Percentiles rank a stretch among this genome's conserved stretches.
Conservation (phyloP, 176 grass and related monocot species). For the Zea luxurians region DNA sequence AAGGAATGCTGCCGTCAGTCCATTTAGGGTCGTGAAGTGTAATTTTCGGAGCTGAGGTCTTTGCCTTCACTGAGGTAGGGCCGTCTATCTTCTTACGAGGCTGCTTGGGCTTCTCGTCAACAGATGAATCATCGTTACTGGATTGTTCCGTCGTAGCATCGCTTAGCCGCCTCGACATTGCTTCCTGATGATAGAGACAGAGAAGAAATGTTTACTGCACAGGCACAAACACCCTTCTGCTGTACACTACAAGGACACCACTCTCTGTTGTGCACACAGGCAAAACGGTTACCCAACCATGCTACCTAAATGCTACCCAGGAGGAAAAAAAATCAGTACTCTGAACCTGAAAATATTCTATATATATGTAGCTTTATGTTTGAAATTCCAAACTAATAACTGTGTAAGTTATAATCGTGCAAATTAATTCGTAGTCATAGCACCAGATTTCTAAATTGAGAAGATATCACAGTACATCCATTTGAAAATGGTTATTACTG, state of each 20-base stretch:
- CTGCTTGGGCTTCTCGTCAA: slow-evolving; percentile 63
- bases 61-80: slow-evolving; percentile 46
- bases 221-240: neutral
- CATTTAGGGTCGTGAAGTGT: slow-evolving; percentile 78
- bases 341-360: neutral
- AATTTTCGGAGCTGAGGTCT: slow-evolving; percentile 29
- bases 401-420: neutral
- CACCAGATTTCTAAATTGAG: neutral
- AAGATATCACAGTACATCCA: neutral
- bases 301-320: no score
- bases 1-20: slow-evolving; percentile 69
- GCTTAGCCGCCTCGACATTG: slow-evolving; percentile 62
- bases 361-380: neutral
- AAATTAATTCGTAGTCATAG: neutral
- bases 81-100: slow-evolving; percentile 52
- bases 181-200: slow-evolving; percentile 51
- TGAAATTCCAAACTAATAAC: neutral
- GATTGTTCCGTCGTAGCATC: slow-evolving; percentile 51
- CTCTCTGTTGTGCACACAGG: neutral
- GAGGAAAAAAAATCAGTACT: neutral
- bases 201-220: slow-evolving; percentile 5
- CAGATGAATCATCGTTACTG: slow-evolving; percentile 51
- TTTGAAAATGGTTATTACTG: neutral
- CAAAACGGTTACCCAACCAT: neutral
- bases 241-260: neutral